phyloP scores from a whole-genome alignment of 208 protist species.

The Leishmania turanica region DNA sequence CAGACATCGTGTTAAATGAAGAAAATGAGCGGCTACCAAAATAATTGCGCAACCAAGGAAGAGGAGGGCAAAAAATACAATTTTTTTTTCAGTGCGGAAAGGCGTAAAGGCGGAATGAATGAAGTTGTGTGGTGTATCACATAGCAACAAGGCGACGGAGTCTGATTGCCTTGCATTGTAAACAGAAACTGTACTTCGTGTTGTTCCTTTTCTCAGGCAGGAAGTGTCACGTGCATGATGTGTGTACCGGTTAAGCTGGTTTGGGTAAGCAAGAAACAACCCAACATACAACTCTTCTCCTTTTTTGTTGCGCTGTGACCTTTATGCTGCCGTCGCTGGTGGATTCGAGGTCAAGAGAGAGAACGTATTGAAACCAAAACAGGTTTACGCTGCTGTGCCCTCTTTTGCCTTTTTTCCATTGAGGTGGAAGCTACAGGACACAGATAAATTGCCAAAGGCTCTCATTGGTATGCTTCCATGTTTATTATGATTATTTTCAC shows the following conservation, averaged over 20 bases:
- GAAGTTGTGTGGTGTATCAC: neutral
- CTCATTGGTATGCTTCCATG: neutral
- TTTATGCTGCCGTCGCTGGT: neutral
- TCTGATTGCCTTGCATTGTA: neutral
- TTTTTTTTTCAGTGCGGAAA: neutral
- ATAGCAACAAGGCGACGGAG: neutral
- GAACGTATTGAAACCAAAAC: neutral
- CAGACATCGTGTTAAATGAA: constrained; percentile 33
- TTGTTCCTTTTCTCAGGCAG: neutral
- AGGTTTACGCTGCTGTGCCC: neutral
- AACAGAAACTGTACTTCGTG: neutral
- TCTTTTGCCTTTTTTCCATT: neutral
- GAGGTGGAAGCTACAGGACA: neutral
- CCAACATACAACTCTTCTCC: neutral
- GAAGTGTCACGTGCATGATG: neutral
- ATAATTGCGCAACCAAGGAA: neutral
- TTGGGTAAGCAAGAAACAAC: neutral
- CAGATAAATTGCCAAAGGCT: neutral
- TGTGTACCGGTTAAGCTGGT: neutral
- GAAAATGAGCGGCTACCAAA: neutral
- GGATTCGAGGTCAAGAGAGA: neutral
- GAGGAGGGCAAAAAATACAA: neutral
- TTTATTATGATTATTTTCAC: neutral
- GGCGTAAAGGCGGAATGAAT: neutral
- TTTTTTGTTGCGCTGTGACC: neutral